phyloP scores from a whole-genome alignment of 169 alveolate species.

The Eimeria brunetti region DNA sequence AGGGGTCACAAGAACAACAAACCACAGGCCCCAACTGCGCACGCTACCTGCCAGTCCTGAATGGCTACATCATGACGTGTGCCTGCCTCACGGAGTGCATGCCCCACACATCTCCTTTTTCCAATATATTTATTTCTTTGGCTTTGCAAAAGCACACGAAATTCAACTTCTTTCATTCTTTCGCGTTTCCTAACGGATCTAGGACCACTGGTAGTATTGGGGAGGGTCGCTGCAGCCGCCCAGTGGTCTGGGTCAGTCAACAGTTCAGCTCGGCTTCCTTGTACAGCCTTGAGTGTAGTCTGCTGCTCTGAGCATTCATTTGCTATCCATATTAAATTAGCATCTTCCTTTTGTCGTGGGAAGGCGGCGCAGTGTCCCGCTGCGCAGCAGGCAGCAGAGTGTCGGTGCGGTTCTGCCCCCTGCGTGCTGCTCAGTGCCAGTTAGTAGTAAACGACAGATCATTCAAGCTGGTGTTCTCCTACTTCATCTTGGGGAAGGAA shows the following conservation, averaged over 20 bases:
- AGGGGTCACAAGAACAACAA: not conserved
- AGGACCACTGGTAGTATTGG: not conserved
- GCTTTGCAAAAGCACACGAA: not conserved
- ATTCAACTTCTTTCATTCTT: not conserved
- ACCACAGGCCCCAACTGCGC: not conserved
- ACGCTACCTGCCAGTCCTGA: constrained; percentile 48
- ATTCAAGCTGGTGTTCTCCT: not conserved
- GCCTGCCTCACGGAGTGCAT: not conserved
- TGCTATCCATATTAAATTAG: not conserved
- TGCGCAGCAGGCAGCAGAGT: not conserved
- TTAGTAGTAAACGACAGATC: not conserved
- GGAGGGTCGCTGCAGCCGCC: constrained; percentile 11
- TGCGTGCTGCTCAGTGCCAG: not conserved
- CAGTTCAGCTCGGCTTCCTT: not conserved
- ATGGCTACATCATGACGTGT: not conserved
- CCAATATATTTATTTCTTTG: not conserved
- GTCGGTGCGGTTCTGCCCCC: not conserved
- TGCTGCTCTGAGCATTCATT: not conserved
- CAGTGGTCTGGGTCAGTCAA: constrained; percentile 15
- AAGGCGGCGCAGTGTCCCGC: not conserved
- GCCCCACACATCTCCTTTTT: not conserved
- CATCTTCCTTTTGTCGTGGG: not conserved
- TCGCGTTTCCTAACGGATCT: not conserved
- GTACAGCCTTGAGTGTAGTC: not conserved
- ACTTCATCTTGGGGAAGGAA: not conserved